Evolutionary conservation across 257 asterid genomes (phyloP).

Genomic region (Ehretia macrophylla): DNA sequence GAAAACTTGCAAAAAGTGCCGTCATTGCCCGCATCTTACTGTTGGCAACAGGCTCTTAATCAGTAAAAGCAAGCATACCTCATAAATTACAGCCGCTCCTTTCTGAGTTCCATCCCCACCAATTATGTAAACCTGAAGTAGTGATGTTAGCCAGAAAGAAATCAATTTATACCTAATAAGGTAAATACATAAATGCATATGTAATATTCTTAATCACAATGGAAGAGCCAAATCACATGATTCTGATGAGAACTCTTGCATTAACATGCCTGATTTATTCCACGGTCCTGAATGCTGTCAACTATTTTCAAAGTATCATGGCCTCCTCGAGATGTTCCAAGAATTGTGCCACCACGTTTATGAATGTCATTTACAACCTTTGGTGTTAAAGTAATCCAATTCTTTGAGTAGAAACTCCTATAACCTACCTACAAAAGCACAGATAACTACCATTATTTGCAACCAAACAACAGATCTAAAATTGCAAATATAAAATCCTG

Average conservation of each 20-base stretch:
- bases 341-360: conserved; percentile 94
- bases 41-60: not conserved
- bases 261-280: conserved; percentile 75
- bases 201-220: no score
- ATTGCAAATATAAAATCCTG: not conserved
- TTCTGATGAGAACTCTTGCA: conserved; percentile 10
- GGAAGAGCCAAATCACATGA: not conserved
- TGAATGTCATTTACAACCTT: conserved; percentile 86
- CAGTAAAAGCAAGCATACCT: conserved; percentile 38
- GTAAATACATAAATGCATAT: not conserved
- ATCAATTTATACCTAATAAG: not conserved
- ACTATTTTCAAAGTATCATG: conserved; percentile 89
- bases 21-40: not conserved
- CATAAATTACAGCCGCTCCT: conserved; percentile 84
- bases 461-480: not conserved
- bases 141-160: conserved; percentile 30
- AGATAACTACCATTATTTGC: conserved; percentile 19
- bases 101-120: conserved; percentile 97
- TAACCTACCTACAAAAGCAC: conserved; percentile 76
- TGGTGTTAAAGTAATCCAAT: conserved; percentile 70
- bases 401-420: conserved; percentile 86
- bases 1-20: not conserved
- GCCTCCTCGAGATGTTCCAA: conserved; percentile 98
- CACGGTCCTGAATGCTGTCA: conserved; percentile 96
- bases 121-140: conserved; percentile 86